Conservation (phyloP, 192 early-diverging fungal species). For the Mortierella claussenii region DNA sequence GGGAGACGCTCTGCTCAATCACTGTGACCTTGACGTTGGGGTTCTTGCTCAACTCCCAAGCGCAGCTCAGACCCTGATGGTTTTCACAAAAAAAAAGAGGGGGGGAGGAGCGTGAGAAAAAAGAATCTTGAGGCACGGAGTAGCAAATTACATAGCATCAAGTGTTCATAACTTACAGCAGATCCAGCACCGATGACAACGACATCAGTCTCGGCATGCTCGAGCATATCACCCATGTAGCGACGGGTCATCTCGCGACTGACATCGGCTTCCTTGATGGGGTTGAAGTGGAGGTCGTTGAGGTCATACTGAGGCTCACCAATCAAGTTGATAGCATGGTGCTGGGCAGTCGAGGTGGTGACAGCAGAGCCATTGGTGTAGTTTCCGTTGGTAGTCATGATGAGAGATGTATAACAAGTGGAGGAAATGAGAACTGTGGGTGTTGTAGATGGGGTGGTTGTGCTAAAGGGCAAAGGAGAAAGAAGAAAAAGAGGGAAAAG, state of each 20-base stretch:
- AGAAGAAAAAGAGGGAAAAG: not conserved
- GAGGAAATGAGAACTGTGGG: not conserved
- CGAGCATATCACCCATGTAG: slow-evolving; percentile 74
- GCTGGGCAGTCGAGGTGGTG: slow-evolving; percentile 38
- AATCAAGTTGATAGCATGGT: slow-evolving; percentile 42
- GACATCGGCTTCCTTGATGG: slow-evolving; percentile 71
- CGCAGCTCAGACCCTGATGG: slow-evolving; percentile 67
- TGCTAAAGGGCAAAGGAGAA: not conserved
- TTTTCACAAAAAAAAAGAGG: slow-evolving; percentile 1
- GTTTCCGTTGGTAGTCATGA: slow-evolving; percentile 5
- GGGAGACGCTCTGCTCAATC: slow-evolving; percentile 74
- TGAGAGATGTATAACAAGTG: not conserved
- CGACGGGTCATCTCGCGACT: slow-evolving; percentile 71
- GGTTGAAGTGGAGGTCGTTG: slow-evolving; percentile 60
- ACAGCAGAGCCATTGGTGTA: slow-evolving; percentile 15
- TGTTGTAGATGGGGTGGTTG: not conserved
- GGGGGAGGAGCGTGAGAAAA: not conserved
- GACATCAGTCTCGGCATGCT: slow-evolving; percentile 74
- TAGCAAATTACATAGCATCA: too few relatives aligned
- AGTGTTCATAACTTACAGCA: slow-evolving; percentile 46
- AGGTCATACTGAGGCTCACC: slow-evolving; percentile 51
- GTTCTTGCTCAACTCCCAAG: slow-evolving; percentile 73
- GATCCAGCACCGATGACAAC: slow-evolving; percentile 79
- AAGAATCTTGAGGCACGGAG: not conserved
- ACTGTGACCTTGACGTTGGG: slow-evolving; percentile 75